These are phyloP conservation scores for Forsythia viridissima DNA, from an alignment of 257 asterid species.

Conservation along the genomic window DNA sequence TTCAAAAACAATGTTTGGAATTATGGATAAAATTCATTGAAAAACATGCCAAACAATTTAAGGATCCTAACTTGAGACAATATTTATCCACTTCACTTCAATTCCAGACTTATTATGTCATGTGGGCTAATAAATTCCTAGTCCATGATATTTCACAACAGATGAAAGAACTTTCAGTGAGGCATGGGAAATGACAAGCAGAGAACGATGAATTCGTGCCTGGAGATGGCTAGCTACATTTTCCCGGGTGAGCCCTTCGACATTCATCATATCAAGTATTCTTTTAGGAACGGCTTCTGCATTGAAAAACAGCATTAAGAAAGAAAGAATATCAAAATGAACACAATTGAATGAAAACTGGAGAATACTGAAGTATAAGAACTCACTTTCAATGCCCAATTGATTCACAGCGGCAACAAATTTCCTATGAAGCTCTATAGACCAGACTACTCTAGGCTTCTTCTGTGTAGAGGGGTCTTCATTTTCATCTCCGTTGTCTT, in stretches of 20 bases:
- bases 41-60: neutral
- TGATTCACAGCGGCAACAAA: slow-evolving; percentile 81
- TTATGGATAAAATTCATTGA: neutral
- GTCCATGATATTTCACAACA: neutral
- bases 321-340: neutral
- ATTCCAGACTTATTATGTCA: too few species aligned
- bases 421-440: slow-evolving; percentile 89
- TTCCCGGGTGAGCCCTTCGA: slow-evolving; percentile 82
- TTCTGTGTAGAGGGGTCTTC: slow-evolving; percentile 72
- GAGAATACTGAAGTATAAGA: slow-evolving; percentile 3
- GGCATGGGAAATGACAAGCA: neutral
- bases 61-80: neutral
- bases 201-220: slow-evolving; percentile 44
- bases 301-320: slow-evolving; percentile 4
- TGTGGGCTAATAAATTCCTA: slow-evolving; percentile 11
- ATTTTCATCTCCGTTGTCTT: slow-evolving; percentile 51
- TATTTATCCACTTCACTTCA: too few species aligned
- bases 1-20: neutral
- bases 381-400: slow-evolving; percentile 85
- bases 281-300: slow-evolving; percentile 93
- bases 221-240: slow-evolving; percentile 98
- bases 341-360: slow-evolving; percentile 7
- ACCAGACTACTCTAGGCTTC: slow-evolving; percentile 88
- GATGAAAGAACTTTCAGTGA: neutral
- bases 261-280: slow-evolving; percentile 87